Percentiles rank a stretch among this genome's conserved stretches.
Conservation (phyloP, 129 eudicot species). For the Glebionis coronaria region DNA sequence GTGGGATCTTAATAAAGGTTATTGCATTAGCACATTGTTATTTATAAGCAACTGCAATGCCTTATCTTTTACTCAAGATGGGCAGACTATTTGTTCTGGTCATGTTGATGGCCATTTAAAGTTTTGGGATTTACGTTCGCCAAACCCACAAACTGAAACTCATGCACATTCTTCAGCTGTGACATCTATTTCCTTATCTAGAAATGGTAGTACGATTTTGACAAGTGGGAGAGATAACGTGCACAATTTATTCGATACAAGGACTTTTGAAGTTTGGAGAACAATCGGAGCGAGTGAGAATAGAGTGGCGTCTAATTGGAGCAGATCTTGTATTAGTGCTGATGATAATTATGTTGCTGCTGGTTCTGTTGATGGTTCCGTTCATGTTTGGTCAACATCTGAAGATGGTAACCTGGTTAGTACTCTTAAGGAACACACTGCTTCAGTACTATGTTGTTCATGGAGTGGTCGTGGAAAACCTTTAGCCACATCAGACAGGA, state of each 20-base stretch:
- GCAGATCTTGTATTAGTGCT: slow-evolving; percentile 89
- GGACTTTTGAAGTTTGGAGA: slow-evolving; percentile 73
- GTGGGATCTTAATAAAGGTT: slow-evolving; percentile 94
- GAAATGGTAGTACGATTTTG: slow-evolving; percentile 70
- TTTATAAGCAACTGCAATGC: slow-evolving; percentile 86
- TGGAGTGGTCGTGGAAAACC: slow-evolving; percentile 96
- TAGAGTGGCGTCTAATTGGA: slow-evolving; percentile 94
- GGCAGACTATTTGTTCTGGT: slow-evolving; percentile 85
- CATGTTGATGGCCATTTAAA: slow-evolving; percentile 88
- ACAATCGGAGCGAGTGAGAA: slow-evolving; percentile 69
- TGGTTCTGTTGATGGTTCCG: slow-evolving; percentile 87
- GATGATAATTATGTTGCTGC: slow-evolving; percentile 91
- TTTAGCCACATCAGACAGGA: slow-evolving; percentile 71
- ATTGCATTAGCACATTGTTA: slow-evolving; percentile 69
- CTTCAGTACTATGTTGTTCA: slow-evolving; percentile 74
- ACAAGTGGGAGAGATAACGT: slow-evolving; percentile 93
- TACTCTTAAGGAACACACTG: slow-evolving; percentile 73
- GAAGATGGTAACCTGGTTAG: slow-evolving; percentile 53
- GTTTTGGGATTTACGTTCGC: slow-evolving; percentile 80
- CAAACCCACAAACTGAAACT: slow-evolving; percentile 73
- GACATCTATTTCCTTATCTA: slow-evolving; percentile 75
- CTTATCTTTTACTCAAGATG: slow-evolving; percentile 72
- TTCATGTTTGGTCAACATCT: slow-evolving; percentile 70
- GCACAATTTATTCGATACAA: slow-evolving; percentile 81
- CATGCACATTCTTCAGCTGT: slow-evolving; percentile 81